Conservation (phyloP, 1,284 basidiomycete genomes). For the Cystobasidium slooffiae region DNA sequence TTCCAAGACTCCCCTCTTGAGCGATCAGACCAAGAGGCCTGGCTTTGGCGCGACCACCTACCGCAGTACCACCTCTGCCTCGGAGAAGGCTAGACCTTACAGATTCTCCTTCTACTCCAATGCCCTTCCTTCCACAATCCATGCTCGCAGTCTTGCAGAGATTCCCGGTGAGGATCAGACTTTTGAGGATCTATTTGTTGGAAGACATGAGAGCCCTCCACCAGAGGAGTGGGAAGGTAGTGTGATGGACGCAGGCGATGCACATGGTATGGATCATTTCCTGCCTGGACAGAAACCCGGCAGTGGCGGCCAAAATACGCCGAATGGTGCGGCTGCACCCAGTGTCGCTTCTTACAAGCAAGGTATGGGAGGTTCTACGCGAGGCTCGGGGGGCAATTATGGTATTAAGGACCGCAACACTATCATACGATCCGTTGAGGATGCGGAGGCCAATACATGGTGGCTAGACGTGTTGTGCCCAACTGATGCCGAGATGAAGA, state of each 20-base stretch:
- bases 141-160: slow-evolving; percentile 89
- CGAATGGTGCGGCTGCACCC: slow-evolving; percentile 12
- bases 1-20: slow-evolving; percentile 57
- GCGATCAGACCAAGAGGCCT: slow-evolving; percentile 48
- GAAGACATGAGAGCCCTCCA: slow-evolving; percentile 55
- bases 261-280: neutral
- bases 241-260: slow-evolving; percentile 8
- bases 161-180: slow-evolving; percentile 91
- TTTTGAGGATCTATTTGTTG: slow-evolving; percentile 88
- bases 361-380: neutral
- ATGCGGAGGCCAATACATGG: slow-evolving; percentile 81
- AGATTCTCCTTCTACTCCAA: slow-evolving; percentile 99
- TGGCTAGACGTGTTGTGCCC: slow-evolving; percentile 95
- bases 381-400: neutral
- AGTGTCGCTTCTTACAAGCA: slow-evolving; percentile 34
- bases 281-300: slow-evolving; percentile 33
- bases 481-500: slow-evolving; percentile 98
- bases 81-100: slow-evolving; percentile 74
- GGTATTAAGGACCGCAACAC: neutral
- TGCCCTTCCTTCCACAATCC: slow-evolving; percentile 86
- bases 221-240: slow-evolving; percentile 45
- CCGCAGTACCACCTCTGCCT: slow-evolving; percentile 50
- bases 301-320: slow-evolving; percentile 36
- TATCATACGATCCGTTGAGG: slow-evolving; percentile 59
- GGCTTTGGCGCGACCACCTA: slow-evolving; percentile 57